Percentiles rank a stretch among this genome's conserved stretches.
Conservation (phyloP, 345 rosid species). For the Ceriops tagal region DNA sequence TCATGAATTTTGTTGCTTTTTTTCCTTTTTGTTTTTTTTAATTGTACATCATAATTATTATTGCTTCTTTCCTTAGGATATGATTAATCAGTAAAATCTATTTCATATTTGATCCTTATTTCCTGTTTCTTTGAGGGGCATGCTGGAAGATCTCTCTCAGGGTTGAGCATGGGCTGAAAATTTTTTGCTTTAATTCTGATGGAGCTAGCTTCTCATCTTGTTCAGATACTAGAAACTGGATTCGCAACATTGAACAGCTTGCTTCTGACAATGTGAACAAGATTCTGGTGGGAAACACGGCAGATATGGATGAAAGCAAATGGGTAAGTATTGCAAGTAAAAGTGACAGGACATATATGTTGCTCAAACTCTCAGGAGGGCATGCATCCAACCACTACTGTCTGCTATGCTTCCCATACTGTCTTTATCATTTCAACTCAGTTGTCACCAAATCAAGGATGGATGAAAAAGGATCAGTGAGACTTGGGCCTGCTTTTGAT, state of each 20-base stretch:
- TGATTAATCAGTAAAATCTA: background rate
- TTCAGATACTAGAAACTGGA: slow-evolving; percentile 92
- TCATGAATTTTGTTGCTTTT: background rate
- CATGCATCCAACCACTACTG: background rate
- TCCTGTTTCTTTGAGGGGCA: background rate
- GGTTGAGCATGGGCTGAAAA: background rate
- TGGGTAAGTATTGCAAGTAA: slow-evolving; percentile 40
- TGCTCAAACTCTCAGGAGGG: background rate
- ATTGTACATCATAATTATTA: too few species aligned
- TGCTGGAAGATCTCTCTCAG: background rate
- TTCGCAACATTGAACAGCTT: slow-evolving; percentile 92
- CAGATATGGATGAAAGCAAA: slow-evolving; percentile 98
- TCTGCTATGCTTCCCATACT: background rate
- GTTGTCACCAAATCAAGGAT: background rate
- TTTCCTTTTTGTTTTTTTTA: too few species aligned
- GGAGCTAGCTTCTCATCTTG: slow-evolving; percentile 19
- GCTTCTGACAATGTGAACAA: slow-evolving; percentile 95
- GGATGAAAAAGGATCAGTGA: background rate
- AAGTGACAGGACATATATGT: background rate
- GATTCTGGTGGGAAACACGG: slow-evolving; percentile 91
- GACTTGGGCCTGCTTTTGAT: background rate
- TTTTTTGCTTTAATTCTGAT: slow-evolving; percentile 8
- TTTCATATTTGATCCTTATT: background rate
- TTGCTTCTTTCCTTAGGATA: background rate
- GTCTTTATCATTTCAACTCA: background rate